These are phyloP conservation scores for Colletotrichum destructivum DNA, from an alignment of 2,329 filamentous ascomycete genomes.

Conservation along the genomic window DNA sequence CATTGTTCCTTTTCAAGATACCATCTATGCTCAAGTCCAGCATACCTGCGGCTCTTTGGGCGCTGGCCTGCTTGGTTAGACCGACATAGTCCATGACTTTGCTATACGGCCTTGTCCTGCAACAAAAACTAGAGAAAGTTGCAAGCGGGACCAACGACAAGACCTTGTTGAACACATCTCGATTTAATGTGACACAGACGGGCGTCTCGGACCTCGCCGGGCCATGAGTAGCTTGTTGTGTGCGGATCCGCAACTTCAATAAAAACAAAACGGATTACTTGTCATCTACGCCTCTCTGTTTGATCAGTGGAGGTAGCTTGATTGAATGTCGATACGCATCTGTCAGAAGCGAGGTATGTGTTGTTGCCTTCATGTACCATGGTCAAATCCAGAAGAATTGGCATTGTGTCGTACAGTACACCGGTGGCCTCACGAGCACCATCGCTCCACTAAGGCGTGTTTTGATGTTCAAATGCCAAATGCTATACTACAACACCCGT, in stretches of 20 bases:
- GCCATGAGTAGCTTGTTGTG: not conserved
- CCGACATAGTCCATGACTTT: not conserved
- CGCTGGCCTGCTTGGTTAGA: not conserved
- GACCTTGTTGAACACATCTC: not conserved
- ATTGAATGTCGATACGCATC: not conserved
- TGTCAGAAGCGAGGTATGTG: not conserved
- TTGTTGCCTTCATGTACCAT: too few species aligned
- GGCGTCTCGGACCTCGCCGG: not conserved
- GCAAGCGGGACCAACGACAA: slow-evolving; percentile 5
- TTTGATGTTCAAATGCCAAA: not conserved
- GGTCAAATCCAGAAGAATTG: not conserved
- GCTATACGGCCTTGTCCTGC: not conserved
- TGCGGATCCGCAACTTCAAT: slow-evolving; percentile 5
- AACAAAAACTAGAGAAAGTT: not conserved
- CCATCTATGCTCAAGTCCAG: slow-evolving; percentile 16
- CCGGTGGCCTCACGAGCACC: not conserved
- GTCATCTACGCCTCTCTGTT: not conserved
- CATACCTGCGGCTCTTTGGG: slow-evolving; percentile 6
- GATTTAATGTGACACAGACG: slow-evolving; percentile 7
- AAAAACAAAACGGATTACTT: slow-evolving; percentile 6
- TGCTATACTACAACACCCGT: not conserved
- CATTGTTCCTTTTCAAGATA: slow-evolving; percentile 29
- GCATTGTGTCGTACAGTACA: not conserved
- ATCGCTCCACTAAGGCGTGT: not conserved
- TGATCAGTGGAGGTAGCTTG: not conserved